Base-by-base conservation (phyloP, 352 stramenopile species). In the Lagenidium giganteum region DNA sequence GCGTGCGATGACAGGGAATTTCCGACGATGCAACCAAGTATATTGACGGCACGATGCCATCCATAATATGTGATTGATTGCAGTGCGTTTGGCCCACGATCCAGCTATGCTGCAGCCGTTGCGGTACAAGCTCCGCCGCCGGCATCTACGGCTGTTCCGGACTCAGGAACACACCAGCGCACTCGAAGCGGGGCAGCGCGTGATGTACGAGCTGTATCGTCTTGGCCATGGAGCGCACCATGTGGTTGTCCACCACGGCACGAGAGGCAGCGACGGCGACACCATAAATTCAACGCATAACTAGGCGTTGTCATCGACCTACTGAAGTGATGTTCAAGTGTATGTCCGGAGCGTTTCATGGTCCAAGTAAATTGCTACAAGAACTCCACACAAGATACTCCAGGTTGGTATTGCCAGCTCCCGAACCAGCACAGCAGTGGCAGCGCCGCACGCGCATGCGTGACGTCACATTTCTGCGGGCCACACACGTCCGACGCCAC, bases 371-470 rank as follows among this genome's bases (percentile, higher is more conserved):
- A 81, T 79, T 80, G 68, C 70, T 66, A 64, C 67, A 67, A 64
- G 67, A 81, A 83, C 73, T 82, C 73, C 73, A 83, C 73, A 83
- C 70, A 84, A 54, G 79, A 68, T 64, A n/a, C 73, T 78, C 67
- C 62, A 25, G 22, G 51, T 81, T 32, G 18, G 29, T 85, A 51
- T 82, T 64, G 72, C 72, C 64, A 52, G 35, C 14, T 16, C n/a
- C 23, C 16, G 12, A 33, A 17, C 18, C 30, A 30, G 27, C 25
- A n/a, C n/a, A n/a, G n/a, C n/a, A n/a, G n/a, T n/a, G n/a, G n/a
- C n/a, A n/a, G n/a, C n/a, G n/a, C n/a, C n/a, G n/a, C n/a, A n/a
- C n/a, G n/a, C n/a, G 22, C 30, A 17, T 48, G 34, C 28, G 48
- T 31, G 48, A 34, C 56, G 54, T 70, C 61, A 67, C 61, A 64